Evolutionary conservation across 164 flowering plant genomes (phyloP), one percentile per base, ranked within the genome.

Genomic region (Vitis rupestris): DNA sequence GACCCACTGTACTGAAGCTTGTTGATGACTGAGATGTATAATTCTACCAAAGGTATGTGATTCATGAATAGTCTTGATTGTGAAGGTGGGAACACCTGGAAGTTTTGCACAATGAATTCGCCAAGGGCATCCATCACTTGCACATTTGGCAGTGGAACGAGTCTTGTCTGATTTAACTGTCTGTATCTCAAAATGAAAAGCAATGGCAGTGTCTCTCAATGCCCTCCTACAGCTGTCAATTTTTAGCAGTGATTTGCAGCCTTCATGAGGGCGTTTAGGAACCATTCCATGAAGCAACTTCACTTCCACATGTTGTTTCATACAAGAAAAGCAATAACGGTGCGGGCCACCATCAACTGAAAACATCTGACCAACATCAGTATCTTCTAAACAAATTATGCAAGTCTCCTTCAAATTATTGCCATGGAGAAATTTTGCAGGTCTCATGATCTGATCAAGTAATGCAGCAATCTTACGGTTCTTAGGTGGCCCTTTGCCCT

Each of bases 301-400:
- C 27, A 81, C 94, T 74, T 94, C 97, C 44, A 88, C 88, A 75
- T 94, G 92, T 69, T 88, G 86, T 72, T 76, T 89, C 97, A 92
- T 92, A 64, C 97, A 94, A 73, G 92, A 83, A 69, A 80, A 76
- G 74, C 98, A 94, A 74, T 77, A 94, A 10, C 85, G 77, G 71
- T 94, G 98, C 70, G 58, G 50, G 67, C 98, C 92, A 58, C 67
- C 81, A 76, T 88, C 88, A 67, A 92, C 79, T 16, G 81, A 59
- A 70, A 89, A 90, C 78, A 94, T 87, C 68, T 79, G 70, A 37
- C 65, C 62, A 47, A 56, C 64, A 59, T 78, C 81, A 13, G 66
- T 76, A 50, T 92, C 94, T 74, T 94, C 97, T 31, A 89, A 76
- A 69, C 98, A 94, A 49, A 94, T 92, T 16, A 68, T 78, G 75